A percentile compares a stretch with the other conserved stretches of the same genome.
phyloP scores from a whole-genome alignment of 2,329 filamentous ascomycete genomes.

The Pseudogymnoascus sp. region DNA sequence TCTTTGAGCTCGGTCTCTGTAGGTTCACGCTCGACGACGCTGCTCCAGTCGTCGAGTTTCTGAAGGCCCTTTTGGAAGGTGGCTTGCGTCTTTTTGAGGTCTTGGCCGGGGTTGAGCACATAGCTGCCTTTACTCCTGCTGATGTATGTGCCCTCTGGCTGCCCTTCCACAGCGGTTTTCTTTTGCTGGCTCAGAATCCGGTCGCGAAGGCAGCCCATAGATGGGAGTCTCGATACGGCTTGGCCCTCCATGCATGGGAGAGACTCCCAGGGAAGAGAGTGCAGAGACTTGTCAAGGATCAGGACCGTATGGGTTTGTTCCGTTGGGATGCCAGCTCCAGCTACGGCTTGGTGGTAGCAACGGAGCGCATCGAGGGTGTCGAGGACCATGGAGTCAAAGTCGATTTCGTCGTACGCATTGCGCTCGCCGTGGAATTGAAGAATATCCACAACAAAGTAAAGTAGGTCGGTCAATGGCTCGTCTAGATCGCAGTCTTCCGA shows the following conservation, averaged over 20 bases:
- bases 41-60: conserved; percentile 59
- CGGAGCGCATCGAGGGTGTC: conserved; percentile 79
- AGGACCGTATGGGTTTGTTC: conserved; percentile 68
- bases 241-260: conserved; percentile 73
- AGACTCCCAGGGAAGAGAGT: conserved; percentile 93
- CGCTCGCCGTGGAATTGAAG: conserved; percentile 92
- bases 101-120: conserved; percentile 82
- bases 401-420: conserved; percentile 96
- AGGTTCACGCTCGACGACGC: conserved; percentile 61
- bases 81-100: conserved; percentile 71
- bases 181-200: conserved; percentile 47
- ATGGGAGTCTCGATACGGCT: conserved; percentile 82
- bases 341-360: conserved; percentile 57
- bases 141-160: conserved; percentile 45
- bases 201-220: conserved; percentile 71
- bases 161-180: conserved; percentile 10
- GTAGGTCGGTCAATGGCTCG: conserved; percentile 79
- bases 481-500: conserved; percentile 67
- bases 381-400: conserved; percentile 85
- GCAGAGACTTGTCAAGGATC: conserved; percentile 83
- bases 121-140: conserved; percentile 56
- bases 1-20: conserved; percentile 69
- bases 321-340: conserved; percentile 28
- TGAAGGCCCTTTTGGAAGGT: conserved; percentile 64
- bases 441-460: conserved; percentile 95